These are phyloP conservation scores for Blastobotrys niveus DNA, from an alignment of 1,139 yeast genomes.

Conservation along the genomic window DNA sequence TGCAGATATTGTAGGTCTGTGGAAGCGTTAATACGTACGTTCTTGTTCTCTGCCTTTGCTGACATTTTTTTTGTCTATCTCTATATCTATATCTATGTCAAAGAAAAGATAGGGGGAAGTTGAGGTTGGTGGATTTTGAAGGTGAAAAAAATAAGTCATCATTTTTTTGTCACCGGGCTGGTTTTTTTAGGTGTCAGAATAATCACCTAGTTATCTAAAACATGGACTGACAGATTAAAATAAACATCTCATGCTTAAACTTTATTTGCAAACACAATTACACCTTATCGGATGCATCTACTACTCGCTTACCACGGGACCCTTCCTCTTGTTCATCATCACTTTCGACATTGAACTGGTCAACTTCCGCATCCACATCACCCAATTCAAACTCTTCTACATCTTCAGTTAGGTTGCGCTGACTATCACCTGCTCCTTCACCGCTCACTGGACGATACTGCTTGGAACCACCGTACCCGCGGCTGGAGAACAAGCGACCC, in stretches of 20 bases:
- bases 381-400: constrained; percentile 25
- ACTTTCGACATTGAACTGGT: constrained; percentile 16
- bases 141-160: not conserved
- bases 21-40: constrained; percentile 11
- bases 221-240: too few relatives aligned
- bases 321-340: constrained; percentile 17
- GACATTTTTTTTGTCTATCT: not conserved
- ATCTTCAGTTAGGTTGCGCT: not conserved
- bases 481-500: constrained; percentile 17
- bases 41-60: constrained; percentile 16
- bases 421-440: not conserved
- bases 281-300: constrained; percentile 2
- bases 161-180: too few relatives aligned
- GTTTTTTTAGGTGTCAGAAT: too few relatives aligned
- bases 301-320: not conserved
- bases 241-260: not conserved
- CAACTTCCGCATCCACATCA: constrained; percentile 24
- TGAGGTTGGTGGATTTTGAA: not conserved
- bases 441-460: constrained; percentile 2
- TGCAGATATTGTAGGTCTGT: too few relatives aligned
- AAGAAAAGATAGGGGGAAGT: not conserved
- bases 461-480: not conserved
- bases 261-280: not conserved
- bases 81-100: too few relatives aligned
- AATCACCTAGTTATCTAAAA: too few relatives aligned